Conservation (phyloP, 345 rosid genomes). For the Rhodamnia argentea region DNA sequence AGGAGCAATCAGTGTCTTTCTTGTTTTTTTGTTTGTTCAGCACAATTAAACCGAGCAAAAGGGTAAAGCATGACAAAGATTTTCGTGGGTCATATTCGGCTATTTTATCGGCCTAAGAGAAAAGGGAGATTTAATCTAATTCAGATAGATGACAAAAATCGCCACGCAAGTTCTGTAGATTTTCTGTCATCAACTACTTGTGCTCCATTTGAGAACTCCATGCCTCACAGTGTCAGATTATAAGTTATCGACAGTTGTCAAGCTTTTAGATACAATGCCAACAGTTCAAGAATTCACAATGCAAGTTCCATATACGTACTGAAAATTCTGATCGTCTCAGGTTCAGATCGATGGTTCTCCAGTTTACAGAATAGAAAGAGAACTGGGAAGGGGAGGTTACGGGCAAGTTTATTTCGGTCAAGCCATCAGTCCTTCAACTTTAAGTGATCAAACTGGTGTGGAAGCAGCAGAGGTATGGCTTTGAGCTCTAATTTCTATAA, state of each 20-base stretch:
- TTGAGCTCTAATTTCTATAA: not conserved
- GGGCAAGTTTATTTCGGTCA: slow-evolving; percentile 94
- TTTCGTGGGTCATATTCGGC: not conserved
- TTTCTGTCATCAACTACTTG: not conserved
- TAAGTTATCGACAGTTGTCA: not conserved
- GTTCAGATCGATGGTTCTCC: slow-evolving; percentile 90
- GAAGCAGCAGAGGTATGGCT: slow-evolving; percentile 58
- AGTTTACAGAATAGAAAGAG: slow-evolving; percentile 54
- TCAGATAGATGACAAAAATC: not conserved
- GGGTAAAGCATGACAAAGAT: not conserved
- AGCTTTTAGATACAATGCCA: not conserved
- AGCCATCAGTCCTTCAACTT: slow-evolving; percentile 24
- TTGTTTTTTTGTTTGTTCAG: not conserved
- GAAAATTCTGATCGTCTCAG: slow-evolving; percentile 19
- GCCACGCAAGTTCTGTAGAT: not conserved
- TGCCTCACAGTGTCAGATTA: not conserved
- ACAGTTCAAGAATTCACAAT: not conserved
- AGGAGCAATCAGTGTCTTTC: not conserved
- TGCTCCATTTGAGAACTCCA: not conserved
- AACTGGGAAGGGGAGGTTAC: slow-evolving; percentile 91
- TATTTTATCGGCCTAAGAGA: not conserved
- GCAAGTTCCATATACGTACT: not conserved
- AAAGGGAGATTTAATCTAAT: not conserved
- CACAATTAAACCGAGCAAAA: not conserved
- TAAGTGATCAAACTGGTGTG: slow-evolving; percentile 51